These are phyloP conservation scores for Cyberlindnera maclurae DNA, from an alignment of 805 yeast species.

Conservation along the genomic window DNA sequence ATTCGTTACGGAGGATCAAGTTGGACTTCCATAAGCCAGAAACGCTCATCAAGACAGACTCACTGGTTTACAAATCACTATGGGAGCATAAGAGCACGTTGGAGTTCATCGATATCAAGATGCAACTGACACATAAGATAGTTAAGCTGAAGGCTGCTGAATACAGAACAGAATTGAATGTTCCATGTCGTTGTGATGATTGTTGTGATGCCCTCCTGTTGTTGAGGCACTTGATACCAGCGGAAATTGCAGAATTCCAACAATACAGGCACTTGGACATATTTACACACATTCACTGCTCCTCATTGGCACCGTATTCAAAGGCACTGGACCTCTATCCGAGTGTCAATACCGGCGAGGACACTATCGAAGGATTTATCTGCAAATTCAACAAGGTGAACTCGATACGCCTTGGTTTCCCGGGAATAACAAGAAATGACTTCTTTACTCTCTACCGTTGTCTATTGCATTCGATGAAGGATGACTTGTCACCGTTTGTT, in stretches of 20 bases:
- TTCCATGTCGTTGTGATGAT: slow-evolving; percentile 15
- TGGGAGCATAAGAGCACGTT: slow-evolving; percentile 27
- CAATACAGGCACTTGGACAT: not conserved
- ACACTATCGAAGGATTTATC: slow-evolving; percentile 27
- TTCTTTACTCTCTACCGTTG: slow-evolving; percentile 30
- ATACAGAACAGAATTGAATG: slow-evolving; percentile 8
- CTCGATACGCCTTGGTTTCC: slow-evolving; percentile 10
- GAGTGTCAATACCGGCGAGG: slow-evolving; percentile 35
- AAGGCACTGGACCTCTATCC: slow-evolving; percentile 38
- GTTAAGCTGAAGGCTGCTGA: slow-evolving; percentile 16
- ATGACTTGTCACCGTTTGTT: slow-evolving; percentile 30
- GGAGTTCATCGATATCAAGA: slow-evolving; percentile 33
- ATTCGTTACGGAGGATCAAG: slow-evolving; percentile 29
- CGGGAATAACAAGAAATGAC: slow-evolving; percentile 20
- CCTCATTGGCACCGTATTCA: slow-evolving; percentile 31
- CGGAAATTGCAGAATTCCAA: not conserved
- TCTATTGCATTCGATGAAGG: slow-evolving; percentile 30
- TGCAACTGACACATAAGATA: slow-evolving; percentile 15
- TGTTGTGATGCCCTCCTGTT: slow-evolving; percentile 9
- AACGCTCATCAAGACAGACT: slow-evolving; percentile 26
- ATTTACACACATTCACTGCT: not conserved
- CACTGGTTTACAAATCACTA: slow-evolving; percentile 29
- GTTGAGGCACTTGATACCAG: not conserved
- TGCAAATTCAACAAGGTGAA: slow-evolving; percentile 19
- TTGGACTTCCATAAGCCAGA: slow-evolving; percentile 32